Base-by-base conservation (phyloP, 768 basidiomycete species). In the Pleurotus tuber-regium region DNA sequence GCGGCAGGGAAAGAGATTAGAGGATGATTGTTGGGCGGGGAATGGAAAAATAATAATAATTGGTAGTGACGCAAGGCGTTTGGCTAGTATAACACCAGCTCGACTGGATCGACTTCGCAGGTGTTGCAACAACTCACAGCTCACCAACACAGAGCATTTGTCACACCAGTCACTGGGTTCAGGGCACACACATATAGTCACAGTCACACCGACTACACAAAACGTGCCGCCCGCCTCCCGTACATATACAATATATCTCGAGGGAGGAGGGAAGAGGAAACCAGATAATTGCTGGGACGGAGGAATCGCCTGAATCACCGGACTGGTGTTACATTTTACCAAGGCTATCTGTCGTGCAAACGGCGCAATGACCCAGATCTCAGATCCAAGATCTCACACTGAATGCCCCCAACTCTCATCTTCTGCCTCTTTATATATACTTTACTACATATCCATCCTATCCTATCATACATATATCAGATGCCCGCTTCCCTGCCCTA, bases 301-400 rank as follows among this genome's bases (percentile, higher is more conserved):
- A 28, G 43, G 43, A 28, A 44, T 19, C 23, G 23, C 30, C n/a
- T 31, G 46, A 35, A 35, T 33, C 46, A 33, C 29, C 46, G 31
- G 46, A 33, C 46, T 35, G 11, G 29, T 31, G 46, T 18, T 24
- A n/a, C 46, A 48, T 19, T 48, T 48, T 48, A 35, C 46, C 46
- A 48, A 48, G 46, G 46, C 46, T 48, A 48, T 48, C 43, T 44
- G 43, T 44, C 43, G 43, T 44, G 43, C 43, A 48, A 48, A 33
- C 30, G 31, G 30, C 31, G 31, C 30, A 42, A 25, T 24, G 19
- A 48, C 46, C 46, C 23, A 24, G 46, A 48, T 48, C 46, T 48
- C 46, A 48, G 46, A 48, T 48, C 46, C 19, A 14, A 44, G 43
- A 44, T 44, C 43, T 28, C 43, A 26, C 46, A 48, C 46, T 19